phyloP scores from a whole-genome alignment of 768 basidiomycete species.

The Xerocomellus dryophilus region DNA sequence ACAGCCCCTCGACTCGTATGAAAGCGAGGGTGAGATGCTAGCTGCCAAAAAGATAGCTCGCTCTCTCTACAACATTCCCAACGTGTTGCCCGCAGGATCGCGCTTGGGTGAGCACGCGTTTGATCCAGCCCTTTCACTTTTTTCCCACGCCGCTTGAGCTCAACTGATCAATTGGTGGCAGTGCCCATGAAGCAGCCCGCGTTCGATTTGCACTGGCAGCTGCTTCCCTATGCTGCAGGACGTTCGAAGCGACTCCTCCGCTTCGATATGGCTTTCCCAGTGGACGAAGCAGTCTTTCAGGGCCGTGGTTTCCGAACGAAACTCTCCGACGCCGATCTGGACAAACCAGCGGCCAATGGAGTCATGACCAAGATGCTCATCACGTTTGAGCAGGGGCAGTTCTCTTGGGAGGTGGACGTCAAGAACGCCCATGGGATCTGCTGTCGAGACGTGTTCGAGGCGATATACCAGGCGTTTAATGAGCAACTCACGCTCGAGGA shows the following conservation, averaged over 20 bases:
- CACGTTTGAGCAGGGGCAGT: conserved; percentile 36
- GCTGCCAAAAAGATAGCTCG: conserved; percentile 22
- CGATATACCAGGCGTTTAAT: conserved; percentile 50
- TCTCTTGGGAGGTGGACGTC: conserved; percentile 42
- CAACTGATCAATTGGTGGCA: conserved; percentile 31
- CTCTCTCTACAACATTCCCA: conserved; percentile 23
- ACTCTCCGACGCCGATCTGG: conserved; percentile 38
- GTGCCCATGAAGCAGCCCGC: conserved; percentile 40
- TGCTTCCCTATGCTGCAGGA: conserved; percentile 40
- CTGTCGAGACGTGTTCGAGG: conserved; percentile 57
- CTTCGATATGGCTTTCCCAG: conserved; percentile 51
- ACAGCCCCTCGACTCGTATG: conserved; percentile 22
- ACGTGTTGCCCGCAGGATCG: conserved; percentile 21
- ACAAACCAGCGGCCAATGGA: conserved; percentile 44
- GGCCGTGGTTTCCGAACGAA: conserved; percentile 23
- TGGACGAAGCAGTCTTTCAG: conserved; percentile 31
- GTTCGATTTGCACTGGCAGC: conserved; percentile 47
- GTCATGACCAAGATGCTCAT: conserved; percentile 50
- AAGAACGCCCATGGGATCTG: conserved; percentile 43
- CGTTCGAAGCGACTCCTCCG: conserved; percentile 38
- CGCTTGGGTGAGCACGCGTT: conserved; percentile 24
- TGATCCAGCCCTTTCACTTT: not conserved
- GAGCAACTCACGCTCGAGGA: conserved; percentile 46
- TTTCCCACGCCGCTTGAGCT: conserved; percentile 11
- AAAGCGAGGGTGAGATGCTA: conserved; percentile 29